Evolutionary conservation across 164 flowering plant genomes (phyloP).

Genomic region (Stephania japonica): DNA sequence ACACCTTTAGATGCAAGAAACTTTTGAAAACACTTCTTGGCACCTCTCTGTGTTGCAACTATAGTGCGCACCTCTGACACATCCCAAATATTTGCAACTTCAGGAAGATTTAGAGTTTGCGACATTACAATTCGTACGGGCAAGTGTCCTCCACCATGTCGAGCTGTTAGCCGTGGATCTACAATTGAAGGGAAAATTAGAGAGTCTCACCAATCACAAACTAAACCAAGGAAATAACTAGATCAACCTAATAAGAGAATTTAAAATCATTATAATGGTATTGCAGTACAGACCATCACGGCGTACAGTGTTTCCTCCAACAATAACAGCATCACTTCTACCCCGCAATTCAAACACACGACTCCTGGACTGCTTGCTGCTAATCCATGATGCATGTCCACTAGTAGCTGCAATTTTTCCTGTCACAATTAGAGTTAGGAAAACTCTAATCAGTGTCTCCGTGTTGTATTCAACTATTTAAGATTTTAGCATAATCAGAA

Average conservation of each 20-base stretch:
- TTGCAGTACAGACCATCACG: constrained; percentile 53
- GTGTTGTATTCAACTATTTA: neutral
- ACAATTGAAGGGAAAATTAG: constrained; percentile 13
- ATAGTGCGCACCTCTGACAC: constrained; percentile 74
- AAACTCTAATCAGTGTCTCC: neutral
- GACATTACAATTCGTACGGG: constrained; percentile 87
- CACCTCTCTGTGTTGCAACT: constrained; percentile 94
- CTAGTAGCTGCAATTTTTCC: constrained; percentile 94
- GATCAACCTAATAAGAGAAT: constrained; percentile 3
- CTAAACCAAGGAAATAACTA: neutral
- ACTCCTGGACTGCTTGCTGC: constrained; percentile 69
- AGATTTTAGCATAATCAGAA: neutral
- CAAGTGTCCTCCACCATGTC: constrained; percentile 89
- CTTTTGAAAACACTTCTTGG: constrained; percentile 77
- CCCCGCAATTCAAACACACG: constrained; percentile 85
- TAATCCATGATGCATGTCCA: constrained; percentile 98
- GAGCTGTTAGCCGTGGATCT: constrained; percentile 92
- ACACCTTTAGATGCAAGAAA: constrained; percentile 90
- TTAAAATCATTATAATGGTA: neutral
- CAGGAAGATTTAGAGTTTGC: constrained; percentile 85
- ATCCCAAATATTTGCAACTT: constrained; percentile 88
- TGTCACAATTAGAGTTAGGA: constrained; percentile 16
- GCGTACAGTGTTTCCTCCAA: constrained; percentile 97
- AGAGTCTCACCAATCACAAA: neutral
- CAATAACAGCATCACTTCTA: constrained; percentile 88